Evolutionary conservation across 352 stramenopile species (phyloP), one percentile per base, ranked within the genome.

Genomic region (Salisapilia sapeloensis): DNA sequence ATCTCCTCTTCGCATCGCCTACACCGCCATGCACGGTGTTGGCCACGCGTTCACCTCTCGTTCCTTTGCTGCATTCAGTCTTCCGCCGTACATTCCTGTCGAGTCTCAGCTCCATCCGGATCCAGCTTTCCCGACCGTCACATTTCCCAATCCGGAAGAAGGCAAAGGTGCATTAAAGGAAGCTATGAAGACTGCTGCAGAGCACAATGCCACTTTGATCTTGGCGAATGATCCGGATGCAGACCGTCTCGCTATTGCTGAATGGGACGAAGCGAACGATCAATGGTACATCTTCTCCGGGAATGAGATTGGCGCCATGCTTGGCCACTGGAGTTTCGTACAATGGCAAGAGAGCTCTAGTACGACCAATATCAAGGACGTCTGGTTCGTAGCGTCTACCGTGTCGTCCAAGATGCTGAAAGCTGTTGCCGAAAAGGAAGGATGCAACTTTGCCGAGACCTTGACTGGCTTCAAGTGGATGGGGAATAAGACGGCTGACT

Each of bases 391-490:
- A 22, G 85, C 84, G 4, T 96, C 80, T 24, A 97, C 92, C 2
- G 93, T 98, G 10, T 98, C 92, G 29, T 98, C 91, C 29, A 96
- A 97, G 65, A 96, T 97, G 79, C 60, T 99, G 14, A 53, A 69
- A 21, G 76, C 78, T 10, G 92, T 98, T 3, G 94, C 82, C 2
- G 35, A 83, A 14, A 44, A 47, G 6, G 89, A 98, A 50, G 92
- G 92, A 0, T 85, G 98, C 34, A 67, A 83, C 31, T 98, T 97
- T 54, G 87, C 95, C 44, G 93, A 98, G 49, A 98, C 92, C 18
- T 72, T 99, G 29, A 98, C 95, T 17, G 95, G 95, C 19, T 98
- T 98, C 61, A 98, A 98, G 66, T 98, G 94, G 93, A 98, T 98
- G 62, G 94, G 84, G 24, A 94, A 96, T 60, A 72, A 81, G 45